phyloP scores from a whole-genome alignment of 2,329 filamentous ascomycete species.

The Ophiostoma perfectum region DNA sequence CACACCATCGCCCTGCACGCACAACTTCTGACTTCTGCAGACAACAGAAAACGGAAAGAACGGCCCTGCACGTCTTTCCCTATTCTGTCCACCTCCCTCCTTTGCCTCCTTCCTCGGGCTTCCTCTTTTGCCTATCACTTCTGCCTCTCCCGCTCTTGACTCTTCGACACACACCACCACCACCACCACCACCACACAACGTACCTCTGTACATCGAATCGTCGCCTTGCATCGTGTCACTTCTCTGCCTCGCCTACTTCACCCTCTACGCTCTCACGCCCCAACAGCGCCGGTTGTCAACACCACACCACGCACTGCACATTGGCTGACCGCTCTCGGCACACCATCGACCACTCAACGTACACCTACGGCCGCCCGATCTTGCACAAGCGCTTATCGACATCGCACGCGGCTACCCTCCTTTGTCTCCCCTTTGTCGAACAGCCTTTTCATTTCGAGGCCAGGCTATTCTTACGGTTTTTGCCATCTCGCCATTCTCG shows the following conservation, averaged over 20 bases:
- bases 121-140: background rate
- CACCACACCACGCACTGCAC: background rate
- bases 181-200: background rate
- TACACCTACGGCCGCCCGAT: background rate
- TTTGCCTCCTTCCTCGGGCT: background rate
- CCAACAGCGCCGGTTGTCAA: background rate
- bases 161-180: background rate
- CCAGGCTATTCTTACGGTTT: background rate
- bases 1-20: too few relatives aligned
- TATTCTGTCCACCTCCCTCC: constrained; percentile 1
- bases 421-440: constrained; percentile 11
- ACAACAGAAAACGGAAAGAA: constrained; percentile 6
- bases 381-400: constrained; percentile 20
- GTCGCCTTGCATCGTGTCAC: background rate
- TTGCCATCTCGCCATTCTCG: background rate
- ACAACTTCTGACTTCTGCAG: background rate
- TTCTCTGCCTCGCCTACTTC: background rate
- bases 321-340: constrained; percentile 6
- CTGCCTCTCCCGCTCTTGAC: background rate
- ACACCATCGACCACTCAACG: constrained; percentile 5
- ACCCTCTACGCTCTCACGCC: background rate
- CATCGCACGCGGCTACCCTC: constrained; percentile 13
- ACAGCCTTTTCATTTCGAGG: background rate
- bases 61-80: constrained; percentile 12
- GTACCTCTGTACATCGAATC: constrained; percentile 9